phyloP scores from a whole-genome alignment of 225 moss, liverwort and hornwort genomes.

The Straminergon stramineum region DNA sequence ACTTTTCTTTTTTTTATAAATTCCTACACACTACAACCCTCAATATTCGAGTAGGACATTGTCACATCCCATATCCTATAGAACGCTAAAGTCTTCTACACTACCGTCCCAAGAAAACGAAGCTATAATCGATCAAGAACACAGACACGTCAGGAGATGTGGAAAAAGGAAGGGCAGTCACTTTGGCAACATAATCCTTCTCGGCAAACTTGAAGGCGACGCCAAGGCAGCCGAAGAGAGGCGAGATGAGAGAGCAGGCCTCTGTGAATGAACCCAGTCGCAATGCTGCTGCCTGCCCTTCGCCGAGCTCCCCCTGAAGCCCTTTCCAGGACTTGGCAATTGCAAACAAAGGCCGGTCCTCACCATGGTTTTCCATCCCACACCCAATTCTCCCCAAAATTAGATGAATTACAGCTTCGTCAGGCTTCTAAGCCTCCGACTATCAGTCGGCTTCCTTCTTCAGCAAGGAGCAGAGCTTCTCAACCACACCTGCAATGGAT shows the following conservation, averaged over 20 bases:
- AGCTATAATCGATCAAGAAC: background rate
- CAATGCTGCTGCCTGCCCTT: constrained; percentile 14
- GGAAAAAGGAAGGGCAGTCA: background rate
- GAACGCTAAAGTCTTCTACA: background rate
- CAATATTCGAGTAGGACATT: background rate
- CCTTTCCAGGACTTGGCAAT: constrained; percentile 66
- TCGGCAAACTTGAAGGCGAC: constrained; percentile 93
- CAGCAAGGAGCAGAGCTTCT: background rate
- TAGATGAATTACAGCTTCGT: background rate
- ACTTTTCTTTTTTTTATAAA: background rate
- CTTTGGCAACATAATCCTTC: constrained; percentile 84
- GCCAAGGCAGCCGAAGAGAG: constrained; percentile 73
- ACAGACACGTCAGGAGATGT: background rate
- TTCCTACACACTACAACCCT: background rate
- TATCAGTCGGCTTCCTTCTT: background rate
- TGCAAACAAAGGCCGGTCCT: constrained; percentile 43
- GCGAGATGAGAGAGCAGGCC: constrained; percentile 68
- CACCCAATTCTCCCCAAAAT: background rate
- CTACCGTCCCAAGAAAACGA: background rate
- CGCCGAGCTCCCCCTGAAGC: constrained; percentile 42
- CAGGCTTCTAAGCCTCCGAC: background rate
- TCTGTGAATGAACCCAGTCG: constrained; percentile 43
- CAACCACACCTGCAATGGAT: background rate
- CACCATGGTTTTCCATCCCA: background rate
- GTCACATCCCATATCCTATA: background rate